These are phyloP conservation scores for Arachnopeziza araneosa DNA, from an alignment of 2,329 filamentous ascomycete genomes.

Conservation along the genomic window DNA sequence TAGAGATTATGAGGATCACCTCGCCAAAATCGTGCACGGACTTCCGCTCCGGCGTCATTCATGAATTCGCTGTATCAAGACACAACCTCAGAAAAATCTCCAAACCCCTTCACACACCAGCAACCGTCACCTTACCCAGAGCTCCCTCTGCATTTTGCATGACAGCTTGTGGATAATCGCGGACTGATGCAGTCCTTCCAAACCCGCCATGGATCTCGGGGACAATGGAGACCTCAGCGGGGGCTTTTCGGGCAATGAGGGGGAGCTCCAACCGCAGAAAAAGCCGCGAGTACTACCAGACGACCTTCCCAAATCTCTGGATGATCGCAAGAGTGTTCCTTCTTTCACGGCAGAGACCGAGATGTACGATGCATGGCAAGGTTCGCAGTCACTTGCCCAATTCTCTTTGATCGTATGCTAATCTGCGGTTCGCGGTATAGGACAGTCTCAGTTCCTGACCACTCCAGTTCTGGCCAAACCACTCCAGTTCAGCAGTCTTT, in stretches of 20 bases:
- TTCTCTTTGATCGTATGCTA: slow-evolving; percentile 9
- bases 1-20: not conserved
- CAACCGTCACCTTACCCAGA: not conserved
- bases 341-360: slow-evolving; percentile 75
- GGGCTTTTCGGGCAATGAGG: slow-evolving; percentile 54
- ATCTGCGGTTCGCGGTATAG: slow-evolving; percentile 40
- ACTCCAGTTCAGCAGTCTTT: slow-evolving; percentile 73
- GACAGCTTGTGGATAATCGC: slow-evolving; percentile 17
- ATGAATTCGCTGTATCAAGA: not conserved
- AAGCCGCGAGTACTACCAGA: slow-evolving; percentile 57
- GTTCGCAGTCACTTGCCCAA: slow-evolving; percentile 36
- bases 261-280: slow-evolving; percentile 33
- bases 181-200: slow-evolving; percentile 26
- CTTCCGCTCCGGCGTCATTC: not conserved
- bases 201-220: slow-evolving; percentile 53
- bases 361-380: slow-evolving; percentile 99
- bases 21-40: not conserved
- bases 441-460: slow-evolving; percentile 92
- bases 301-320: slow-evolving; percentile 85
- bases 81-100: not conserved
- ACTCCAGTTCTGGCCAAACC: slow-evolving; percentile 80
- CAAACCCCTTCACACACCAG: not conserved
- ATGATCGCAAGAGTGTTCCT: slow-evolving; percentile 72
- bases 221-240: slow-evolving; percentile 40
- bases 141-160: slow-evolving; percentile 6